phyloP scores from a whole-genome alignment of 768 basidiomycete genomes.

The Kwoniella pini region DNA sequence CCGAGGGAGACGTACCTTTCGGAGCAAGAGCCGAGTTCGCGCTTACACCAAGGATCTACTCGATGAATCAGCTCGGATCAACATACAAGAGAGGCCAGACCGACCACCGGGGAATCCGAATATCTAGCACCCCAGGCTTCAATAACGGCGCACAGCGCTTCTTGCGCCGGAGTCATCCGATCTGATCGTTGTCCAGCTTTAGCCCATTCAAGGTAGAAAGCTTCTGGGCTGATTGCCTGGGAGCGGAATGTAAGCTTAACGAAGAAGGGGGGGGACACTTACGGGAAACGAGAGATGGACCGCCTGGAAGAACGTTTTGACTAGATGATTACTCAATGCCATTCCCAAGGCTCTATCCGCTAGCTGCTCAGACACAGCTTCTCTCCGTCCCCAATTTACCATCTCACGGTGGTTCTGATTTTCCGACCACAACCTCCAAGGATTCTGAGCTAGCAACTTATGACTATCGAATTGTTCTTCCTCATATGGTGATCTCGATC shows the following conservation, averaged over 20 bases:
- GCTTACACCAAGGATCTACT: conserved; percentile 29
- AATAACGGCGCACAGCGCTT: conserved; percentile 33
- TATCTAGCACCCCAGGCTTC: conserved; percentile 44
- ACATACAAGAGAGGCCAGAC: background rate
- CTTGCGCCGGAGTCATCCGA: conserved; percentile 31
- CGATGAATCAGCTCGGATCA: background rate
- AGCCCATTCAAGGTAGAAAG: conserved; percentile 39
- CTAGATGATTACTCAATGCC: conserved; percentile 32
- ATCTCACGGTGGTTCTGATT: background rate
- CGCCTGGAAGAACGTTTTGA: conserved; percentile 34
- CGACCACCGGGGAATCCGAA: conserved; percentile 38
- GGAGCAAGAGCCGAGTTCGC: conserved; percentile 26
- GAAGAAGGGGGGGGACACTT: background rate
- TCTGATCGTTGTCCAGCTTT: conserved; percentile 35
- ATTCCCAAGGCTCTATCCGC: conserved; percentile 34
- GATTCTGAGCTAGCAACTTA: conserved; percentile 2
- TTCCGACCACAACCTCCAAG: conserved; percentile 22
- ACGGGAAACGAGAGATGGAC: conserved; percentile 41
- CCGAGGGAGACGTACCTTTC: conserved; percentile 22
- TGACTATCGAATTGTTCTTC: background rate
- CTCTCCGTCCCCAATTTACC: conserved; percentile 28
- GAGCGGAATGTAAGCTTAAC: background rate
- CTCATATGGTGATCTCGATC: background rate
- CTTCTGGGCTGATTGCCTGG: conserved; percentile 35
- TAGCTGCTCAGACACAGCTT: conserved; percentile 26